Conservation (phyloP, 306 rosid genomes). For the Vigna mungo region DNA sequence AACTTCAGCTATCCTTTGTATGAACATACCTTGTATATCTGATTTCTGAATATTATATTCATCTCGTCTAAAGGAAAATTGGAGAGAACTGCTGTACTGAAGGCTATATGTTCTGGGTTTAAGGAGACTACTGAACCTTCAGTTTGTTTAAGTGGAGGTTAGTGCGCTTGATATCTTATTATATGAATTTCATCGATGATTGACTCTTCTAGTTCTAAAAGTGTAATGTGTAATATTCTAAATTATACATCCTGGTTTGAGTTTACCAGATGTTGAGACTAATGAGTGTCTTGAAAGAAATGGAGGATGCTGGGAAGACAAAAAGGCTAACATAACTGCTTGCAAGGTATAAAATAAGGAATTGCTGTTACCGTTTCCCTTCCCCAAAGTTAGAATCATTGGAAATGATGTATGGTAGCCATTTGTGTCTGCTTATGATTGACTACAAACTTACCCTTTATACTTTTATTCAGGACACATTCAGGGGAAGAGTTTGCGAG, state of each 20-base stretch:
- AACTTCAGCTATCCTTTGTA: constrained; percentile 8
- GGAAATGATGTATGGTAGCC: background rate
- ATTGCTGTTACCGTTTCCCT: background rate
- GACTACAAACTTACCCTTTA: constrained; percentile 3
- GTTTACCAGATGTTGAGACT: constrained; percentile 75
- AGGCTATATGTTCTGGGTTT: constrained; percentile 92
- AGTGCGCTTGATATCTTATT: constrained; percentile 38
- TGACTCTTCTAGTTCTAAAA: constrained; percentile 14
- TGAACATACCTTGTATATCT: constrained; percentile 9
- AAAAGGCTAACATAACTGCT: constrained; percentile 66
- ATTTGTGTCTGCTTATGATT: constrained; percentile 14
- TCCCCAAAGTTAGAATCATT: background rate
- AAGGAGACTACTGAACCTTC: constrained; percentile 81
- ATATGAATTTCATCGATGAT: background rate
- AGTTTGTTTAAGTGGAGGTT: constrained; percentile 84
- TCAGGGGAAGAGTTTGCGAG: constrained; percentile 94
- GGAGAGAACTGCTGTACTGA: constrained; percentile 78
- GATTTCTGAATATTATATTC: constrained; percentile 43
- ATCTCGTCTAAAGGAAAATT: constrained; percentile 71
- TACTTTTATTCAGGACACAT: constrained; percentile 77
- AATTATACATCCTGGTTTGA: constrained; percentile 24
- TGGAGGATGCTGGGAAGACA: constrained; percentile 91
- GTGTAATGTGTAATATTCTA: constrained; percentile 4
- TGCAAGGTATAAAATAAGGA: constrained; percentile 72
- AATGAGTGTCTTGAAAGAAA: constrained; percentile 80